These are phyloP conservation scores for Pneumocystis oryctolagi DNA, from an alignment of 1,139 yeast genomes.

Conservation along the genomic window DNA sequence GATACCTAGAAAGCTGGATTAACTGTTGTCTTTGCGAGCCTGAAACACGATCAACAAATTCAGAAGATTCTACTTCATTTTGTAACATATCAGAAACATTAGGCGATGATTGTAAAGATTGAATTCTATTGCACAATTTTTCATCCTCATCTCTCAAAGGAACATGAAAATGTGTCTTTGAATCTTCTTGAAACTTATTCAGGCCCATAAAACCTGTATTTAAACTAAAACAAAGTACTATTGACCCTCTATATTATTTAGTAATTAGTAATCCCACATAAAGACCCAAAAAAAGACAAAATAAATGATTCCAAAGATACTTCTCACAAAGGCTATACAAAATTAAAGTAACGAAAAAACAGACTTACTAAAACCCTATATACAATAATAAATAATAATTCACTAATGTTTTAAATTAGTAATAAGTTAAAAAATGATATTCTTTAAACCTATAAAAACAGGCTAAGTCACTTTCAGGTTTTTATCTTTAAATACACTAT, in stretches of 20 bases:
- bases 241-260: not conserved
- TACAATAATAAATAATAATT: too few relatives aligned
- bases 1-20: not conserved
- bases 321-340: not conserved
- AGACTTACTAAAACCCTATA: not conserved
- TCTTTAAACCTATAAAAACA: too few relatives aligned
- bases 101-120: not conserved
- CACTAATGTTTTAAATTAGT: too few relatives aligned
- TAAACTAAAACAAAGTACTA: not conserved
- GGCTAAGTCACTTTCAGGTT: too few relatives aligned
- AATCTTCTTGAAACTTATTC: not conserved
- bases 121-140: not conserved
- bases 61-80: not conserved
- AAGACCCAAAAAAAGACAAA: not conserved
- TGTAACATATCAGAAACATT: not conserved
- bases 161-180: not conserved
- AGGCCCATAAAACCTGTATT: not conserved
- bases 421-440: too few relatives aligned
- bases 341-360: not conserved
- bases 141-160: not conserved
- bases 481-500: too few relatives aligned
- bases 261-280: not conserved
- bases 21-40: not conserved
- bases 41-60: not conserved
- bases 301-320: not conserved